Evolutionary conservation across 441 rosid genomes (phyloP), one percentile per base, ranked within the genome.

Genomic region (Adansonia grandidieri): DNA sequence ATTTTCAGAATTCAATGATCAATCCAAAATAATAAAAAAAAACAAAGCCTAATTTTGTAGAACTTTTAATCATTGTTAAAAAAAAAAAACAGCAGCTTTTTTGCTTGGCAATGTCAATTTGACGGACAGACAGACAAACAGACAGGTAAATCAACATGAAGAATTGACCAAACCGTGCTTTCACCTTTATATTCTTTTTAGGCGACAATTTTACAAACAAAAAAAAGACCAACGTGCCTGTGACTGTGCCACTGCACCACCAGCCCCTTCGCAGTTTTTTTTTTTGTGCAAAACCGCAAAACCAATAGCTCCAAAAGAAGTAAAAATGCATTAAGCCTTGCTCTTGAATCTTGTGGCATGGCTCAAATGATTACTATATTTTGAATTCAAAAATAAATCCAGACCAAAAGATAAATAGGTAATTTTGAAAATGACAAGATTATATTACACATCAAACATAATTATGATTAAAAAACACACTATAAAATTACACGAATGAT

Each of bases 131-230:
- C 37, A 32, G 37, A 32, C 37, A 32, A 32, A 19, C 3, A 42
- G 40, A 32, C 73, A 68, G 73, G 73, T 47, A 47, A 78, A 32
- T 13, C 9, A 63, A 14, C 67, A 63, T 13, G 44, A 62, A 28
- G 17, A 28, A 62, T 28, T 62, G 45, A 22, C 48, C 57, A 32
- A 6, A 24, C 68, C 28, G 63, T 22, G 54, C 77, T 40, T 28
- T 5, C 37, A 37, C 24, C 81, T 76, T 82, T 80, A 4, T 82
- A 73, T 78, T 75, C 84, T 73, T 82, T 82, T 82, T 57, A 82
- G 78, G 82, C 10, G 51, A 48, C 62, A 73, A 48, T 20, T 32
- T 76, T 76, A 65, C 54, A 63, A 47, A 42, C 6, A 42, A 6
- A 42, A 5, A 7, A 48, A 11, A 9, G 19, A 28, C 56, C 71